Conservation (phyloP, 2,329 filamentous ascomycete genomes). For the Leptodontidium sp. region DNA sequence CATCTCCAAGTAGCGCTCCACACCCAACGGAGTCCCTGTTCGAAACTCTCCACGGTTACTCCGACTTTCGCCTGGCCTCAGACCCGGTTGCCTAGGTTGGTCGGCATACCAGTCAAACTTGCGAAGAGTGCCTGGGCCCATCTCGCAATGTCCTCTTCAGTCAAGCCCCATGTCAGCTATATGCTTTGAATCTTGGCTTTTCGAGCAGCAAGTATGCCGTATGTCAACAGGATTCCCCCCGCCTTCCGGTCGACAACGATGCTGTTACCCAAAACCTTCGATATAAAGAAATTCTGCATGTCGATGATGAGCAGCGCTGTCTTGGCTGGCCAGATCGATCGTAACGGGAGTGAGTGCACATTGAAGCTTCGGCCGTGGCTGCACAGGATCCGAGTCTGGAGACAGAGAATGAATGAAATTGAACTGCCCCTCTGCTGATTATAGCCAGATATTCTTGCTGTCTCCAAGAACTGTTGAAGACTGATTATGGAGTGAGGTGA, state of each 20-base stretch:
- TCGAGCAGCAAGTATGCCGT: slow-evolving; percentile 19
- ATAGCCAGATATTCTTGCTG: slow-evolving; percentile 23
- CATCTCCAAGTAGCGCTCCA: not conserved
- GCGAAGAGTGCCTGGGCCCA: not conserved
- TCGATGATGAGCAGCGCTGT: slow-evolving; percentile 25
- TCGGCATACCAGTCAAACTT: not conserved
- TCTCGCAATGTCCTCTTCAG: not conserved
- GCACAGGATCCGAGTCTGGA: not conserved
- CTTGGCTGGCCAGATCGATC: slow-evolving; percentile 6
- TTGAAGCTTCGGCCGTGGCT: slow-evolving; percentile 7
- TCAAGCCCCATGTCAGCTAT: slow-evolving; percentile 3
- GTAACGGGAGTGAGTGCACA: not conserved
- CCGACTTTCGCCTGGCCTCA: not conserved
- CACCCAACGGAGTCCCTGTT: not conserved
- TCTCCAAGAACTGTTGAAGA: not conserved
- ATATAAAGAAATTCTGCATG: slow-evolving; percentile 18
- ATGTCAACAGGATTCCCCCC: not conserved
- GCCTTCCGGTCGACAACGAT: not conserved
- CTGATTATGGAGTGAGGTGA: not conserved
- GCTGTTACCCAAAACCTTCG: not conserved
- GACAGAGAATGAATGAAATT: slow-evolving; percentile 17
- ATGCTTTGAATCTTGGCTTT: slow-evolving; percentile 15
- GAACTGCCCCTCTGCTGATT: not conserved
- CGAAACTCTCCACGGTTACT: not conserved
- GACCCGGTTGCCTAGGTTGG: not conserved